A percentile compares a stretch with the other conserved stretches of the same genome.
These are phyloP conservation scores for Ustilago cynodontis DNA, from an alignment of 1,284 basidiomycete species.

Conservation along the genomic window DNA sequence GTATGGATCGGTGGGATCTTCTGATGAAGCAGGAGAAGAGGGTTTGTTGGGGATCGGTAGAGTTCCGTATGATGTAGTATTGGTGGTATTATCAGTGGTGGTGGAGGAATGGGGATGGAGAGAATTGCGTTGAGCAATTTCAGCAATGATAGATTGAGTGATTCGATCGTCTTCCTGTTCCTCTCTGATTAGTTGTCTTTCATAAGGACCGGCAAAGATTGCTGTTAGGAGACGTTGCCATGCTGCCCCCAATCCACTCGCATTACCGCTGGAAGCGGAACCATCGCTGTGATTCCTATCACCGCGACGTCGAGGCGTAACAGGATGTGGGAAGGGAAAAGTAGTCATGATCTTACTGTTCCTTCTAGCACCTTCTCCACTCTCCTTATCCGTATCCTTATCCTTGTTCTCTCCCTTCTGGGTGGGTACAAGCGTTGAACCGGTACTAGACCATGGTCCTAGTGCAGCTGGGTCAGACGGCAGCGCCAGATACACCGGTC, in stretches of 20 bases:
- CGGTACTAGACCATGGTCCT: slow-evolving; percentile 29
- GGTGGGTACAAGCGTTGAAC: neutral
- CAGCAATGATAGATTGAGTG: slow-evolving; percentile 32
- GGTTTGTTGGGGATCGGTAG: slow-evolving; percentile 18
- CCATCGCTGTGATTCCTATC: neutral
- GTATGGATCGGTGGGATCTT: slow-evolving; percentile 43
- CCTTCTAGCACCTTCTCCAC: slow-evolving; percentile 6
- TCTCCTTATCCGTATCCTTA: slow-evolving; percentile 2
- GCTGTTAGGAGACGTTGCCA: slow-evolving; percentile 36
- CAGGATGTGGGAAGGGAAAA: slow-evolving; percentile 55
- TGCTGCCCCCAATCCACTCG: slow-evolving; percentile 5
- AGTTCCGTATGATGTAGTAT: slow-evolving; percentile 16
- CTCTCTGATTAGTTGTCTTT: slow-evolving; percentile 31
- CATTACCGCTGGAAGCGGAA: neutral
- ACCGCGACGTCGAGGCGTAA: slow-evolving; percentile 12
- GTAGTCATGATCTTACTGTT: slow-evolving; percentile 55
- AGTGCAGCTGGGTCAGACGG: slow-evolving; percentile 28
- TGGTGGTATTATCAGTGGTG: neutral
- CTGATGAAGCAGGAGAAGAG: neutral
- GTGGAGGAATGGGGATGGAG: neutral
- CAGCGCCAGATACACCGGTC: slow-evolving; percentile 31
- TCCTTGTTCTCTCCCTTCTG: neutral
- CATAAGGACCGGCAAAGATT: slow-evolving; percentile 48
- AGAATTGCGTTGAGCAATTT: slow-evolving; percentile 25
- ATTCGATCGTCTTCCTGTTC: slow-evolving; percentile 39